Conservation (phyloP, 1,284 basidiomycete species). For the Cerrena zonata region DNA sequence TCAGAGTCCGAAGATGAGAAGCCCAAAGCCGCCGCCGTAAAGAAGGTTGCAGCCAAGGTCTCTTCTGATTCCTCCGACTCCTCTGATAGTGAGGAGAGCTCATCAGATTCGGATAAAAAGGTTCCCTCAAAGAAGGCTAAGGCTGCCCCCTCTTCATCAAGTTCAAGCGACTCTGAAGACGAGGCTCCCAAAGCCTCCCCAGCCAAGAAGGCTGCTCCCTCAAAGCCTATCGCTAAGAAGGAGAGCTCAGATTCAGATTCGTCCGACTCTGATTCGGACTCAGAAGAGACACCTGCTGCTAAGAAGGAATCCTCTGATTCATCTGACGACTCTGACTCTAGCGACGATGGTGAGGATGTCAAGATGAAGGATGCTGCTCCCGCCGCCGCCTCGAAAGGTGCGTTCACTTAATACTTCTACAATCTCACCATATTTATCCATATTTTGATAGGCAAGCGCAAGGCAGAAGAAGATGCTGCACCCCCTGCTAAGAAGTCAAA, state of each 20-base stretch:
- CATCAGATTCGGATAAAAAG: slow-evolving; percentile 8
- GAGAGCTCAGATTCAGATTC: slow-evolving; percentile 29
- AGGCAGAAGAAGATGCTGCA: slow-evolving; percentile 64
- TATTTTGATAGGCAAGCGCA: slow-evolving; percentile 65
- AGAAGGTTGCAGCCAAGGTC: slow-evolving; percentile 10
- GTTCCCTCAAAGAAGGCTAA: slow-evolving; percentile 13
- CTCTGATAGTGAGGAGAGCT: slow-evolving; percentile 11
- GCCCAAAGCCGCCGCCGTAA: background rate
- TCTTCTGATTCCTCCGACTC: slow-evolving; percentile 7
- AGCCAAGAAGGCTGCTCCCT: slow-evolving; percentile 1
- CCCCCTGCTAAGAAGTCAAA: slow-evolving; percentile 81
- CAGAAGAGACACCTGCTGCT: slow-evolving; percentile 14
- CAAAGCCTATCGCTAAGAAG: slow-evolving; percentile 7
- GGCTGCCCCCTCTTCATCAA: background rate
- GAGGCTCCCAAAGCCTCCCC: slow-evolving; percentile 14
- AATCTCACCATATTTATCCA: slow-evolving; percentile 4
- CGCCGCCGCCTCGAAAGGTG: slow-evolving; percentile 38
- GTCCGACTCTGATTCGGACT: slow-evolving; percentile 24
- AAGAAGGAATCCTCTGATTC: slow-evolving; percentile 22
- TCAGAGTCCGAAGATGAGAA: background rate
- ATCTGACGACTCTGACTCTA: slow-evolving; percentile 22
- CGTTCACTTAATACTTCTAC: slow-evolving; percentile 13
- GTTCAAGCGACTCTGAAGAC: slow-evolving; percentile 1
- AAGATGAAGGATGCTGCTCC: slow-evolving; percentile 50
- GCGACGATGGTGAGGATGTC: slow-evolving; percentile 47